phyloP scores from a whole-genome alignment of 768 basidiomycete species.

The Suillus subaureus region DNA sequence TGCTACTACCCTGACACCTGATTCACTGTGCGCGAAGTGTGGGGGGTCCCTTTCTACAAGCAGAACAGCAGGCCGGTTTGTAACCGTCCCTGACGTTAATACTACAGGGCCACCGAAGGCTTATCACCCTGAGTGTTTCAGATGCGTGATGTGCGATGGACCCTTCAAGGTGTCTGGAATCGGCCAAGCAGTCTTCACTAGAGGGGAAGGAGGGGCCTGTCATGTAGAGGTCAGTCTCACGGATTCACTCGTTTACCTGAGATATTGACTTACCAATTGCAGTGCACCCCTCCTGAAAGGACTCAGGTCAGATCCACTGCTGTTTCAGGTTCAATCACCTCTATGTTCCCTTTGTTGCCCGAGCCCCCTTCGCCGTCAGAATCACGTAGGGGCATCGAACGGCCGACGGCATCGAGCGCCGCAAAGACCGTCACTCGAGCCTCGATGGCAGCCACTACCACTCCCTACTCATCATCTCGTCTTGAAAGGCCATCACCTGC shows the following conservation, averaged over 20 bases:
- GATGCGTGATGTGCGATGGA: constrained; percentile 65
- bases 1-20: constrained; percentile 36
- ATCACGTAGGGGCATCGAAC: constrained; percentile 22
- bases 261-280: constrained; percentile 13
- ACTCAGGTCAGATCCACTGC: constrained; percentile 17
- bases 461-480: constrained; percentile 32
- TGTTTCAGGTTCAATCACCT: constrained; percentile 13
- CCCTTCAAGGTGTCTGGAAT: constrained; percentile 61
- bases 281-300: constrained; percentile 49
- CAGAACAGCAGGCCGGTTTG: constrained; percentile 62
- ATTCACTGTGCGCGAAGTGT: constrained; percentile 64
- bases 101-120: constrained; percentile 48
- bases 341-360: constrained; percentile 14
- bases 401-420: constrained; percentile 10
- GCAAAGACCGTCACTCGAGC: constrained; percentile 9
- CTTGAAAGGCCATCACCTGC: constrained; percentile 27
- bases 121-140: constrained; percentile 79
- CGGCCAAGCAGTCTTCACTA: constrained; percentile 73
- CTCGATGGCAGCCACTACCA: constrained; percentile 17
- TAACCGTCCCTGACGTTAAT: constrained; percentile 63
- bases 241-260: background rate
- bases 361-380: constrained; percentile 21
- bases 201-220: constrained; percentile 63
- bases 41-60: constrained; percentile 56
- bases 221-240: constrained; percentile 54